Evolutionary conservation across 129 eudicot species (phyloP), one percentile per base, ranked within the genome.

Genomic region (Cynara cardunculus): DNA sequence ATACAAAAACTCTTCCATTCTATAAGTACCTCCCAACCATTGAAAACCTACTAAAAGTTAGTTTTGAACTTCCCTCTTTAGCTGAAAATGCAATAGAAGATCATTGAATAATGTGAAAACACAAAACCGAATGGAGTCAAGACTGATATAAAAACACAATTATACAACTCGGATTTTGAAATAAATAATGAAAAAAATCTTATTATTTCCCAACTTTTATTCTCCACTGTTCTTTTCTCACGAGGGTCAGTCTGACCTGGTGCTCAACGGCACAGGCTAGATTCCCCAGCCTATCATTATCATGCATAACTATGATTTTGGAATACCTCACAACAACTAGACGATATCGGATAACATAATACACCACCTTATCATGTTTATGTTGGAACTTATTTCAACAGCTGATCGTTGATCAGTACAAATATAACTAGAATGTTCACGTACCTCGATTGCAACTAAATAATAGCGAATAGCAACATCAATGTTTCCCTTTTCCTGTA

Each of bases 401-500:
- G 69, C 79, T 46, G 25, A 46, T 46, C 37, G 25, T 73, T 44
- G 25, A 73, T 49, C 25, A 49, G 75, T n/a, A 72, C 24, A 27
- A 4, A 65, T 70, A 70, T 25, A 70, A 44, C n/a, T n/a, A 18
- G 49, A 74, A 62, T 69, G 44, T 25, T 59, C 27, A 86, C 90
- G 69, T 81, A 96, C 99, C 98, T 96, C 99, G 61, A 96, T 96
- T 13, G 99, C 97, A 65, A 89, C 73, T 81, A 96, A 78, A 78
- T 96, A 96, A 73, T 90, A 96, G 62, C 92, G 99, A 25, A 96
- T 92, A 37, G 99, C 97, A 73, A 92, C 88, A 81, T 92, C 99
- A 70, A 96, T 96, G 71, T 96, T 92, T 39, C 99, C 99, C 81
- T 96, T 96, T 81, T 92, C 99, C 99, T 96, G 91, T 26, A 79